Base-by-base conservation (phyloP, 1,139 yeast species). In the Pichia sp. region DNA sequence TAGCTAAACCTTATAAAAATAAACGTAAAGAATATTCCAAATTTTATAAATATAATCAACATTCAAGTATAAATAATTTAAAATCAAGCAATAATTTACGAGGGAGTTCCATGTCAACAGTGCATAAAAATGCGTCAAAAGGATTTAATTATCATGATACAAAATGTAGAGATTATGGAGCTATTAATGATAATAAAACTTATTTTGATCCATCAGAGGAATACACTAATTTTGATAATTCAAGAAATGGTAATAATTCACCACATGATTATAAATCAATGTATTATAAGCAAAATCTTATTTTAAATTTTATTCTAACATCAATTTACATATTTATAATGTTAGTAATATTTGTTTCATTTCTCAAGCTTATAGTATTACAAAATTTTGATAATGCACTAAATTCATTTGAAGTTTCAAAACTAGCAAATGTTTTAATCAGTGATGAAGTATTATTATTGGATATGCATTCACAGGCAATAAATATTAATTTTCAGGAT, bases 381-480 rank as follows among this genome's bases (percentile, higher is more conserved):
- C 55, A 54, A 37, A 55, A 58, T 37, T 56, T 55, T 33, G 56
- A 60, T 36, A 59, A 58, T 42, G 52, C 52, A 43, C 68, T 90
- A 46, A 73, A 78, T 29, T 71, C 76, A 48, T 87, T 89, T 41
- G 66, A 76, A 22, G 75, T 90, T 10, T 63, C 69, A 1, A 67
- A 77, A 20, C 69, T 90, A 40, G 80, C 80, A 44, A 87, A 84
- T 54, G 77, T 92, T 0, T 71, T 90, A 31, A 86, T 87, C 4
- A 82, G 92, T 52, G 81, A 82, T 52, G 95, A 87, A 54, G 92
- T 90, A 57, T 68, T 92, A 43, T 73, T 89, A 4, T 83, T 90
- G 63, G 90, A 86, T 60, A 67, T 90, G 43, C 75, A 78, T 2
- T 80, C 87, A 11, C 78, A 77, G 47, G 95, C 95, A 0, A 73